Base-by-base conservation (phyloP, 1,284 basidiomycete genomes). In the Moniliophthora roreri region DNA sequence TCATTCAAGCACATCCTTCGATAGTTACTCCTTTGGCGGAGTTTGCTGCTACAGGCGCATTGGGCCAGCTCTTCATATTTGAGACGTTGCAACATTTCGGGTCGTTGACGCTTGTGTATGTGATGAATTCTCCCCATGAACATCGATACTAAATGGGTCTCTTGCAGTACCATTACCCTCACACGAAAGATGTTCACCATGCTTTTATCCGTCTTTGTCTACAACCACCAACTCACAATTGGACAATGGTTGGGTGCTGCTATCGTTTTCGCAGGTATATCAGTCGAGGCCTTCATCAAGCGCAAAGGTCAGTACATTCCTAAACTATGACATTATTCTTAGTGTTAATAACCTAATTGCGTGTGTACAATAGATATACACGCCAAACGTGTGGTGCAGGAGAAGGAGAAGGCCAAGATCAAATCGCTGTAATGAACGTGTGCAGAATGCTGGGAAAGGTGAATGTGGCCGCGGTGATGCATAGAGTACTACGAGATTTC, bases 111-210 rank as follows among this genome's bases (percentile, higher is more conserved):
- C 76, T 98, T 24, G 93, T 94, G 90, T 93, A 77, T 49, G 88
- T 80, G 4, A 28, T 16, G 15, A 20, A 20, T 38, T 51, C 26
- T 47, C 36, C n/a, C 24, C 28, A 18, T 35, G 40, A 44, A 38
- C 36, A 46, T 16, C 11, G 44, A 23, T 32, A 4, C 49, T 13
- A 36, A 46, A 41, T 11, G 23, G 4, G 57, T 38, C 48, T 44
- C 37, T 57, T 50, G 51, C 65, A 92, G 90, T 50, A 97, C 91
- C 37, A 91, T 98, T 62, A 98, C 95, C 1, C 81, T 99, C 52
- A 99, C 96, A n/a, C 82, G 97, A 53, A 99, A 99, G 73, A 78
- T 99, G 66, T 97, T 98, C 69, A 98, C 96, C 4, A 99, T 99
- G 96, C 78, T 99, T 11, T 78, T 99, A 35, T 95, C 92, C 6